These are phyloP conservation scores for Blastobotrys buckinghamii DNA, from an alignment of 1,139 yeast genomes.

Conservation along the genomic window DNA sequence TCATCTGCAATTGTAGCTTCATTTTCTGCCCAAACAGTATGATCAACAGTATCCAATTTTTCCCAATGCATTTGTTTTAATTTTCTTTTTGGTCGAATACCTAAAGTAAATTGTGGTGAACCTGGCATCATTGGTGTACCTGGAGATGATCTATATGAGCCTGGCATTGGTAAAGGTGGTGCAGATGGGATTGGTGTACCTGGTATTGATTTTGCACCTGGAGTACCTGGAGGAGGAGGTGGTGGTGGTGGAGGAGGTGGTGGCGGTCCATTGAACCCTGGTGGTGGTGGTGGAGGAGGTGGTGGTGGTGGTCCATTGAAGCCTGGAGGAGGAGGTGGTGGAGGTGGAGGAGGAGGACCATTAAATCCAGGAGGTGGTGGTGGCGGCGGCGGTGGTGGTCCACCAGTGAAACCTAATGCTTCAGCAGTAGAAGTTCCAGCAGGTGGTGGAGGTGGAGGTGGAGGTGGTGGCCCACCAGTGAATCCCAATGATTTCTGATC, in stretches of 20 bases:
- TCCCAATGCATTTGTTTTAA: slow-evolving; percentile 97
- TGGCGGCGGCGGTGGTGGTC: slow-evolving; percentile 33
- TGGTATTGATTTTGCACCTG: slow-evolving; percentile 9
- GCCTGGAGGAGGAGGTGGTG: slow-evolving; percentile 17
- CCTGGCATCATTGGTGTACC: slow-evolving; percentile 20
- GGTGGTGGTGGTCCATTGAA: slow-evolving; percentile 34
- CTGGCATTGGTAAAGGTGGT: slow-evolving; percentile 26
- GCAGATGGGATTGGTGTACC: slow-evolving; percentile 24
- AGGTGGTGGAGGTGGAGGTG: slow-evolving; percentile 33
- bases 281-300: slow-evolving; percentile 34
- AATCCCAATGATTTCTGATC: background rate
- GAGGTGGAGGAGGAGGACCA: slow-evolving; percentile 27
- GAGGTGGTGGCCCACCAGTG: background rate
- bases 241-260: slow-evolving; percentile 32
- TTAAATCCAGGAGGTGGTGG: slow-evolving; percentile 27
- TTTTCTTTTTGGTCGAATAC: slow-evolving; percentile 50
- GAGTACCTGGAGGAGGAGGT: slow-evolving; percentile 30
- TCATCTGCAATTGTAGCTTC: slow-evolving; percentile 46
- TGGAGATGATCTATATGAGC: slow-evolving; percentile 17
- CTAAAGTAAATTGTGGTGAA: slow-evolving; percentile 20
- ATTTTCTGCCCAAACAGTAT: slow-evolving; percentile 72
- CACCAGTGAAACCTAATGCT: slow-evolving; percentile 14
- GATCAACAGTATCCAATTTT: slow-evolving; percentile 54
- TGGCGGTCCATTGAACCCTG: slow-evolving; percentile 26
- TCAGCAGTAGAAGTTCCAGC: slow-evolving; percentile 15